A percentile compares a stretch with the other conserved stretches of the same genome.
Conservation (phyloP, 1,139 yeast species). For the Yamadazyma songkhlaensis region DNA sequence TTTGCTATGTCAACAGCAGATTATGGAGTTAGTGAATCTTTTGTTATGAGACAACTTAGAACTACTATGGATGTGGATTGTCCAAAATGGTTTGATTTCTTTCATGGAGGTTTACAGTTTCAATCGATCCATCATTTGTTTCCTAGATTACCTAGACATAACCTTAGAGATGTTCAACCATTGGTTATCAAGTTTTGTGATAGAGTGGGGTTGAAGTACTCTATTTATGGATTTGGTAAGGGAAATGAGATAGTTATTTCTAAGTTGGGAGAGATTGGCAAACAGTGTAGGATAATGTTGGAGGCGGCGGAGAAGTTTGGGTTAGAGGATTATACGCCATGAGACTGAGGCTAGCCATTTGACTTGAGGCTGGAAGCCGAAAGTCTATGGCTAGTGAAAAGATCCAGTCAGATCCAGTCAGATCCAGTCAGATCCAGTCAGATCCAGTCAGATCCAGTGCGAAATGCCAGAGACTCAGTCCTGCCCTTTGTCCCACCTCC, state of each 20-base stretch:
- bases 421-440: too few relatives aligned
- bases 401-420: too few relatives aligned
- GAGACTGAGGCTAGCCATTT: too few relatives aligned
- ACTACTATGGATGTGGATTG: slow-evolving; percentile 96
- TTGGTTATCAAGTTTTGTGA: slow-evolving; percentile 71
- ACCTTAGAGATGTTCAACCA: slow-evolving; percentile 72
- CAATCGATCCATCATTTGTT: slow-evolving; percentile 89
- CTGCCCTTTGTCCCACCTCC: too few relatives aligned
- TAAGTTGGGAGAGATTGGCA: slow-evolving; percentile 70
- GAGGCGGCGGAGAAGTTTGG: slow-evolving; percentile 56
- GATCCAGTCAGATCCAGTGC: too few relatives aligned
- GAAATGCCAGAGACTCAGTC: too few relatives aligned
- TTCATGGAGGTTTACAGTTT: slow-evolving; percentile 91
- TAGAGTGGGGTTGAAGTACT: slow-evolving; percentile 75
- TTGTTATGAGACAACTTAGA: slow-evolving; percentile 75
- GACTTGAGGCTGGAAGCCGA: too few relatives aligned
- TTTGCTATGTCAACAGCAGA: slow-evolving; percentile 94
- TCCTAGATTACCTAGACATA: slow-evolving; percentile 88
- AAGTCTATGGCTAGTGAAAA: too few relatives aligned
- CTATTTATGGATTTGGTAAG: slow-evolving; percentile 78
- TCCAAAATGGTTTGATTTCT: slow-evolving; percentile 86
- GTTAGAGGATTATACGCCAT: background rate
- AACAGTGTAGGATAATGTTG: slow-evolving; percentile 70
- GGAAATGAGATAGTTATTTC: slow-evolving; percentile 73
- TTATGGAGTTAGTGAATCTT: slow-evolving; percentile 78